Conservation (phyloP, 352 stramenopile species). For the Globisporangium paroecandrum region DNA sequence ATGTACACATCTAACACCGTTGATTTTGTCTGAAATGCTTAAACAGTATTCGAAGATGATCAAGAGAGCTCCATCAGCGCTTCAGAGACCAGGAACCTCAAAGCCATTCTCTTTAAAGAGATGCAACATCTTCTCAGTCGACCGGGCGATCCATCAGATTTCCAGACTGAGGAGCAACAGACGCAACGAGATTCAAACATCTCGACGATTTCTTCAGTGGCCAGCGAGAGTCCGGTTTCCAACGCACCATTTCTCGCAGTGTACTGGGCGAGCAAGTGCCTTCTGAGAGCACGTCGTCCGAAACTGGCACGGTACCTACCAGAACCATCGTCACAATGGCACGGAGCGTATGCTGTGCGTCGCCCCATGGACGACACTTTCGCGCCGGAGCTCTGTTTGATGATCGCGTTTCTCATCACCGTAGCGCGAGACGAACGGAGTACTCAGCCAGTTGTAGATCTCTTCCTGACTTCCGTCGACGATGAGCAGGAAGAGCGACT, state of each 20-base stretch:
- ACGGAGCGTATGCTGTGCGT: neutral
- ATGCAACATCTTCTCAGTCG: neutral
- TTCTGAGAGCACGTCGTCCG: neutral
- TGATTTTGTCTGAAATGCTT: neutral
- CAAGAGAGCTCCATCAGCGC: neutral
- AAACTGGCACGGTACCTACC: neutral
- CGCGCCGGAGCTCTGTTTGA: neutral
- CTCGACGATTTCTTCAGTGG: neutral
- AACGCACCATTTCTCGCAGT: neutral
- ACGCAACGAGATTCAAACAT: neutral
- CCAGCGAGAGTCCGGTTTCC: neutral
- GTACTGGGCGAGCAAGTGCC: conserved; percentile 12
- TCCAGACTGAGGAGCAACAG: neutral
- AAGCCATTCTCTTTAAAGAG: neutral
- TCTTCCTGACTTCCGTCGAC: neutral
- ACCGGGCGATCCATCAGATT: neutral
- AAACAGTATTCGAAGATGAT: neutral
- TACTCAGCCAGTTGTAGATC: neutral
- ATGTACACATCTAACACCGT: neutral
- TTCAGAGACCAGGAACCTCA: neutral
- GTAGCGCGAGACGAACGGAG: neutral
- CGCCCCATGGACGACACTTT: neutral
- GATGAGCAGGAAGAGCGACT: neutral
- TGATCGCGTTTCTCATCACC: neutral
- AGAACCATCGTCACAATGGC: too few relatives aligned